A percentile compares a stretch with the other conserved stretches of the same genome.
phyloP scores from a whole-genome alignment of 345 rosid genomes.

The Triadica sebifera region DNA sequence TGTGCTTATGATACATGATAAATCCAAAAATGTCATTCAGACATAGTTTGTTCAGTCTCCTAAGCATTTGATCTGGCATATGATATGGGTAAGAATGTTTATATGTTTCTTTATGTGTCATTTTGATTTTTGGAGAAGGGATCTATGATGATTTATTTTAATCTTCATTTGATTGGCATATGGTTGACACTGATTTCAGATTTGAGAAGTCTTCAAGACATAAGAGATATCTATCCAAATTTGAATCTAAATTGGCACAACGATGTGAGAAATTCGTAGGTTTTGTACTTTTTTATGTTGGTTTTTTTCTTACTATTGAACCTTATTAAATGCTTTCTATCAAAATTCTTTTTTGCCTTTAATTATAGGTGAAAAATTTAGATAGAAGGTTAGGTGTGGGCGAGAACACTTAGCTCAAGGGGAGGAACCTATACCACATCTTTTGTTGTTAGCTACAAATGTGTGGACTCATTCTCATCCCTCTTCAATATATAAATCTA shows the following conservation, averaged over 20 bases:
- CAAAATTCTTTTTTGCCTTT: slow-evolving; percentile 17
- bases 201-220: slow-evolving; percentile 90
- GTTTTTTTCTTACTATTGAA: slow-evolving; percentile 1
- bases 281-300: slow-evolving; percentile 6
- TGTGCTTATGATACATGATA: not conserved
- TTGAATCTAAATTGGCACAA: slow-evolving; percentile 89
- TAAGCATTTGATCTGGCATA: not conserved
- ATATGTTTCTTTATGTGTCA: not conserved
- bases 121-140: not conserved
- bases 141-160: not conserved
- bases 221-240: slow-evolving; percentile 63
- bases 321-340: not conserved
- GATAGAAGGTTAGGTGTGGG: slow-evolving; percentile 98
- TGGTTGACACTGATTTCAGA: slow-evolving; percentile 39
- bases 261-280: slow-evolving; percentile 95
- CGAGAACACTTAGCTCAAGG: slow-evolving; percentile 94
- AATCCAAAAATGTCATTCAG: not conserved
- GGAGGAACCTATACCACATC: no score
- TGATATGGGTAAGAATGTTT: not conserved
- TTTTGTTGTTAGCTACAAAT: no score
- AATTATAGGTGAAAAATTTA: slow-evolving; percentile 81
- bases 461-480: no score
- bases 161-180: slow-evolving; percentile 13
- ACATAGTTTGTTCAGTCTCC: not conserved
- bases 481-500: no score